Evolutionary conservation across 495 filamentous ascomycete genomes (phyloP).

Genomic region (Penicillium paradoxum): DNA sequence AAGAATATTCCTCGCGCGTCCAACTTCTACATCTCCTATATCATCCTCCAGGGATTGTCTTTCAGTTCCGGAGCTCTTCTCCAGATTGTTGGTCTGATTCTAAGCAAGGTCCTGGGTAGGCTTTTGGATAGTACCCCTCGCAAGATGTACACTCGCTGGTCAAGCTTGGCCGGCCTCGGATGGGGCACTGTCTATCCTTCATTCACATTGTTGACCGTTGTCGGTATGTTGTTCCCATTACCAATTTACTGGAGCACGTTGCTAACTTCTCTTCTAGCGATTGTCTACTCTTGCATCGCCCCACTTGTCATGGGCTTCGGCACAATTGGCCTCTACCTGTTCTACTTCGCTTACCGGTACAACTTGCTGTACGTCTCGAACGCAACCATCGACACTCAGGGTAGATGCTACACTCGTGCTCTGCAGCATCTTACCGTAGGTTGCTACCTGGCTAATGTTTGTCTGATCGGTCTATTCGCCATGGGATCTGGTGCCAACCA

Average conservation of each 20-base stretch:
- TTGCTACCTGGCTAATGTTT: slow-evolving; percentile 77
- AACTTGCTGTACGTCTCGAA: slow-evolving; percentile 91
- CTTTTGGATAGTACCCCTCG: slow-evolving; percentile 69
- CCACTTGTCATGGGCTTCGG: slow-evolving; percentile 87
- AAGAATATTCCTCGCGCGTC: slow-evolving; percentile 71
- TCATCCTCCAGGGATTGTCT: slow-evolving; percentile 88
- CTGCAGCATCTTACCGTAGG: slow-evolving; percentile 88
- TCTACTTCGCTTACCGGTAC: slow-evolving; percentile 94
- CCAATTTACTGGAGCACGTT: neutral
- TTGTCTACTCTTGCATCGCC: slow-evolving; percentile 87
- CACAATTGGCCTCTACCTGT: slow-evolving; percentile 73
- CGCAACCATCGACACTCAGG: slow-evolving; percentile 81
- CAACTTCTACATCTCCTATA: slow-evolving; percentile 94
- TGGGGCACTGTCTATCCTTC: slow-evolving; percentile 90
- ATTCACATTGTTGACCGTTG: slow-evolving; percentile 79
- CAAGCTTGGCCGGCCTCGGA: slow-evolving; percentile 55
- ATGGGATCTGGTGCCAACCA: slow-evolving; percentile 56
- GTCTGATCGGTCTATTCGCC: slow-evolving; percentile 86
- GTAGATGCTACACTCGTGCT: slow-evolving; percentile 80
- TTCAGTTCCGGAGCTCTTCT: slow-evolving; percentile 70
- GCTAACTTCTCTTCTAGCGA: slow-evolving; percentile 42
- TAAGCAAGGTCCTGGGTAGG: slow-evolving; percentile 73
- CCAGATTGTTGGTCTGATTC: slow-evolving; percentile 69
- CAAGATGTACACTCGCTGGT: slow-evolving; percentile 67
- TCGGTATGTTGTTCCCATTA: slow-evolving; percentile 42